phyloP scores from a whole-genome alignment of 345 rosid genomes.

The sweet orange (Citrus sinensis) region DNA sequence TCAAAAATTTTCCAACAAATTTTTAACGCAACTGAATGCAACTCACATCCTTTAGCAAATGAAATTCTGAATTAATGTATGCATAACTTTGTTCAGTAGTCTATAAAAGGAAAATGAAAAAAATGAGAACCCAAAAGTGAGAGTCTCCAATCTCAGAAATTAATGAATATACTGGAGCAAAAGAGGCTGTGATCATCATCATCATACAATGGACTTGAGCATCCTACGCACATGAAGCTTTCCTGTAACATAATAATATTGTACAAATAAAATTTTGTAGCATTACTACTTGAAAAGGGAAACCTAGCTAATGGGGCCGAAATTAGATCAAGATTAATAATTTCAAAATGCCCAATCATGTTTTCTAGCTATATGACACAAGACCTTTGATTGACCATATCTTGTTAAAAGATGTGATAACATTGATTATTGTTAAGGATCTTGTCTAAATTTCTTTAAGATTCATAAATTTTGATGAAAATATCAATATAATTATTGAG shows the following conservation, averaged over 20 bases:
- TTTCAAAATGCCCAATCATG: conserved; percentile 3
- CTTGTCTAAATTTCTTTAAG: not conserved
- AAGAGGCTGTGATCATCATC: not conserved
- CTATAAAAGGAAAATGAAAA: not conserved
- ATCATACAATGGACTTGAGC: conserved; percentile 6
- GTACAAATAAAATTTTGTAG: not conserved
- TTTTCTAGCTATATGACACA: not conserved
- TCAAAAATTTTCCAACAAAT: accelerated
- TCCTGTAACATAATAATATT: not conserved
- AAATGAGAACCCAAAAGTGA: not conserved
- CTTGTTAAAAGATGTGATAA: not conserved
- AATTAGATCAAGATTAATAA: not conserved
- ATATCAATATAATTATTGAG: too few relatives aligned
- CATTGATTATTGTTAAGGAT: not conserved
- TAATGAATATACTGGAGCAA: not conserved
- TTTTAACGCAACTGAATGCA: not conserved
- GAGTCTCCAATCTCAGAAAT: not conserved
- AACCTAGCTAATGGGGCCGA: not conserved
- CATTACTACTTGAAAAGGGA: not conserved
- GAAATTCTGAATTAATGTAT: too few relatives aligned
- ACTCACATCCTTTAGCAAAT: not conserved
- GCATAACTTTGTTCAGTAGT: not conserved
- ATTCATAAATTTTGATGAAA: not conserved
- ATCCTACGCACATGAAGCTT: not conserved
- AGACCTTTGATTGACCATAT: not conserved